phyloP scores from a whole-genome alignment of 2,329 filamentous ascomycete species.

The Nemania sp. region DNA sequence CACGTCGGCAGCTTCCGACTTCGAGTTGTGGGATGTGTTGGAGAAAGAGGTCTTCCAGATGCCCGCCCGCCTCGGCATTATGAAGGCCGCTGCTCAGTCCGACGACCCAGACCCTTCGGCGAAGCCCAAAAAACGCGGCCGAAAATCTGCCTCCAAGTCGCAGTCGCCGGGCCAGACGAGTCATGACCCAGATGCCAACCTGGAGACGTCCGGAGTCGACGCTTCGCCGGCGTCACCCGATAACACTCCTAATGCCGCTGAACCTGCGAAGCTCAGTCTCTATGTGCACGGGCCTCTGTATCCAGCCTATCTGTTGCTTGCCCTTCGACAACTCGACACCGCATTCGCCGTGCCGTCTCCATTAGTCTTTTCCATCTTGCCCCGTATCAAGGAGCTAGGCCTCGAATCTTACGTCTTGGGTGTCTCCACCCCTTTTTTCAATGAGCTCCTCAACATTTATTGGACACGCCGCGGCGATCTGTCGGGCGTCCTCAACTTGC shows the following conservation, averaged over 20 bases:
- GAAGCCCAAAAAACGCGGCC: constrained; percentile 18
- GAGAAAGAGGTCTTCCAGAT: constrained; percentile 69
- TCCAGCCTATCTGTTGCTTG: constrained; percentile 62
- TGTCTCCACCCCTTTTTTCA: constrained; percentile 71
- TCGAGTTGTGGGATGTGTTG: constrained; percentile 69
- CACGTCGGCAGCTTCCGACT: constrained; percentile 60
- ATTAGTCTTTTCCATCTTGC: constrained; percentile 64
- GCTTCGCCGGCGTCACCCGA: constrained; percentile 2
- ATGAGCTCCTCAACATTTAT: constrained; percentile 64
- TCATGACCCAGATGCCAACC: neutral
- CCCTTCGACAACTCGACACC: constrained; percentile 59
- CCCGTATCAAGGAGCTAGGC: constrained; percentile 69
- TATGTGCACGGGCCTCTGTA: constrained; percentile 68
- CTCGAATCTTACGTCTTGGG: constrained; percentile 73
- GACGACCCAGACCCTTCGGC: constrained; percentile 12
- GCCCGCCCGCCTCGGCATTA: constrained; percentile 60
- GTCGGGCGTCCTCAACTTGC: constrained; percentile 55
- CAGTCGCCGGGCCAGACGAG: neutral
- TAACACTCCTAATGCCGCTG: constrained; percentile 3
- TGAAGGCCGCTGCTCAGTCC: constrained; percentile 32
- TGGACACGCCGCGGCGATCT: constrained; percentile 67
- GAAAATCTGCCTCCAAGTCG: neutral
- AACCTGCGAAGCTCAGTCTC: constrained; percentile 47
- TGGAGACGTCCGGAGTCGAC: neutral
- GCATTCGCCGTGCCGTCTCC: constrained; percentile 63